Conservation (phyloP, 441 rosid species). For the Mallotus japonicus region DNA sequence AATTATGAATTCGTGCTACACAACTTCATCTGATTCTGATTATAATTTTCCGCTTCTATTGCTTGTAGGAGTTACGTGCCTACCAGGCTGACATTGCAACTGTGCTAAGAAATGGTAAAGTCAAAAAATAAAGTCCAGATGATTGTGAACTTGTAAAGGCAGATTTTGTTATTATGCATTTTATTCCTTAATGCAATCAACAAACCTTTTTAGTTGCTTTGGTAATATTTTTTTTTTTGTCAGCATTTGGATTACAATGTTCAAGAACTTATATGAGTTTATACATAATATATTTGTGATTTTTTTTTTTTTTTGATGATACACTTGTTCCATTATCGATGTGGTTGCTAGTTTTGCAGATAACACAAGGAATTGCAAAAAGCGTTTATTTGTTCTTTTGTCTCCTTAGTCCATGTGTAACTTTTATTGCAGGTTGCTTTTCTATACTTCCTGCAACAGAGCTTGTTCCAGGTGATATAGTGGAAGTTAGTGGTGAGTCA, state of each 20-base stretch:
- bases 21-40: slow-evolving; percentile 11
- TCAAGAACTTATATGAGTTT: background rate
- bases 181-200: background rate
- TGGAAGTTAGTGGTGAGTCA: slow-evolving; percentile 83
- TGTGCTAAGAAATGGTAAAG: slow-evolving; percentile 82
- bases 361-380: background rate
- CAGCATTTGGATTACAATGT: background rate
- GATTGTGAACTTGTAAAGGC: background rate
- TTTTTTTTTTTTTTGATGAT: background rate
- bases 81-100: slow-evolving; percentile 99
- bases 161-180: slow-evolving; percentile 1
- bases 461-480: slow-evolving; percentile 95
- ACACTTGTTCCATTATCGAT: background rate
- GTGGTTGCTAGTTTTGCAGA: background rate
- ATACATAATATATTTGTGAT: background rate
- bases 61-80: slow-evolving; percentile 85
- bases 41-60: slow-evolving; percentile 22
- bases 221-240: background rate
- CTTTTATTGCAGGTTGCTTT: slow-evolving; percentile 72
- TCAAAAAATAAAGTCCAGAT: slow-evolving; percentile 4
- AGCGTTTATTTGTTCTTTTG: background rate
- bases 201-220: background rate
- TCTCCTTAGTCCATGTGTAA: slow-evolving; percentile 12
- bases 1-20: background rate
- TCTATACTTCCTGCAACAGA: slow-evolving; percentile 95